phyloP scores from a whole-genome alignment of 2,329 filamentous ascomycete genomes.

The Piedraia hortae region DNA sequence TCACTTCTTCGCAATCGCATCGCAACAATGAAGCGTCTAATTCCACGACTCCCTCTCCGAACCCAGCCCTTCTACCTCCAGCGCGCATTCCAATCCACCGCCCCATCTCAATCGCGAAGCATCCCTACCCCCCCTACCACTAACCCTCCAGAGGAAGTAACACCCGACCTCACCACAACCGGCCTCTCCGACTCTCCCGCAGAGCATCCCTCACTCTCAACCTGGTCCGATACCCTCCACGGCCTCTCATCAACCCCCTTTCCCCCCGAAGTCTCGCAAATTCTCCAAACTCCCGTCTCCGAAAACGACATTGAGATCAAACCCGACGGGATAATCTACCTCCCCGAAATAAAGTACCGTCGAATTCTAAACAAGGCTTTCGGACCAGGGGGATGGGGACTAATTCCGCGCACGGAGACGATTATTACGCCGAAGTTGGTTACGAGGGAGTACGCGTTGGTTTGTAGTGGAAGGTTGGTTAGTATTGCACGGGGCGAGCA shows the following conservation, averaged over 20 bases:
- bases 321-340: constrained; percentile 83
- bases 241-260: constrained; percentile 48
- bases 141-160: constrained; percentile 5
- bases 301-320: constrained; percentile 78
- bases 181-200: constrained; percentile 25
- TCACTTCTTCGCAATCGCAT: no score
- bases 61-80: no score
- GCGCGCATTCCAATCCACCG: constrained; percentile 1
- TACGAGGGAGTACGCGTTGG: constrained; percentile 77
- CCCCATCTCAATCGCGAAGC: constrained; percentile 2
- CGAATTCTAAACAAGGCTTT: constrained; percentile 74
- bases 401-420: constrained; percentile 65
- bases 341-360: constrained; percentile 95
- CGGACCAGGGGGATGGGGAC: constrained; percentile 82
- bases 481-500: constrained; percentile 85
- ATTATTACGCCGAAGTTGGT: constrained; percentile 56
- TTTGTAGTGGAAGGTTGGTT: constrained; percentile 73
- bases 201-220: constrained; percentile 27
- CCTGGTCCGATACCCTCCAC: constrained; percentile 69
- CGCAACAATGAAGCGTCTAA: no score
- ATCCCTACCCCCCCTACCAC: constrained; percentile 5
- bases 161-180: constrained; percentile 18
- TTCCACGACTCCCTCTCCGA: no score
- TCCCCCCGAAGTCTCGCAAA: constrained; percentile 35
- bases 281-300: constrained; percentile 39